phyloP scores from a whole-genome alignment of 164 flowering plant species.

The Chloranthus sessilifolius region DNA sequence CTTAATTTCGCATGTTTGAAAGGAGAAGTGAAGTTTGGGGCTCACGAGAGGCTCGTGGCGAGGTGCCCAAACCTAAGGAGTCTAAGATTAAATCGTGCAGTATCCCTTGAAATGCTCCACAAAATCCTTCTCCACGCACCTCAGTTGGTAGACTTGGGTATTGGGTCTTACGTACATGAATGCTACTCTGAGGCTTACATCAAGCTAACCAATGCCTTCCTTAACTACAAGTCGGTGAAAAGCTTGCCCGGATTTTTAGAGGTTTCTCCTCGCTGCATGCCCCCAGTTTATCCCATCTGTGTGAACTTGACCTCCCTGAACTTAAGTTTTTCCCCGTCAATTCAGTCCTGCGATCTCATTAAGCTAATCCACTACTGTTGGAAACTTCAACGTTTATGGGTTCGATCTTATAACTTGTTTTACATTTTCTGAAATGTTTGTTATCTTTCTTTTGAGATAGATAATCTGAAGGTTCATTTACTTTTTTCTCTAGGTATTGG shows the following conservation, averaged over 20 bases:
- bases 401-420: conserved; percentile 19
- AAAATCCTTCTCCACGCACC: conserved; percentile 60
- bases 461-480: neutral
- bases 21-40: conserved; percentile 60
- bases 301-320: conserved; percentile 60
- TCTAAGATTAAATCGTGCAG: conserved; percentile 57
- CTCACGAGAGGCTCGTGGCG: conserved; percentile 77
- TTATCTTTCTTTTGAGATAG: neutral
- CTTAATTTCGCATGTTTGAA: conserved; percentile 79
- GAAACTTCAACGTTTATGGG: conserved; percentile 83
- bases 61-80: conserved; percentile 68
- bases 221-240: conserved; percentile 47
- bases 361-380: conserved; percentile 53
- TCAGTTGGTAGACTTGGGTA: conserved; percentile 66
- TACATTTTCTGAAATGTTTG: neutral
- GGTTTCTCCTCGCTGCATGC: conserved; percentile 45
- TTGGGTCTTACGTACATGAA: conserved; percentile 52
- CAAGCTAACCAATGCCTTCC: conserved; percentile 30
- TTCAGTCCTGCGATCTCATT: conserved; percentile 42
- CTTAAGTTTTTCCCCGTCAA: conserved; percentile 73
- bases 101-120: conserved; percentile 53
- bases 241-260: conserved; percentile 85
- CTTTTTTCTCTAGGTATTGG: conserved; percentile 54
- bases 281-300: conserved; percentile 55
- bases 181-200: conserved; percentile 36